These are phyloP conservation scores for Xylaria curta DNA, from an alignment of 495 filamentous ascomycete species.

Conservation along the genomic window DNA sequence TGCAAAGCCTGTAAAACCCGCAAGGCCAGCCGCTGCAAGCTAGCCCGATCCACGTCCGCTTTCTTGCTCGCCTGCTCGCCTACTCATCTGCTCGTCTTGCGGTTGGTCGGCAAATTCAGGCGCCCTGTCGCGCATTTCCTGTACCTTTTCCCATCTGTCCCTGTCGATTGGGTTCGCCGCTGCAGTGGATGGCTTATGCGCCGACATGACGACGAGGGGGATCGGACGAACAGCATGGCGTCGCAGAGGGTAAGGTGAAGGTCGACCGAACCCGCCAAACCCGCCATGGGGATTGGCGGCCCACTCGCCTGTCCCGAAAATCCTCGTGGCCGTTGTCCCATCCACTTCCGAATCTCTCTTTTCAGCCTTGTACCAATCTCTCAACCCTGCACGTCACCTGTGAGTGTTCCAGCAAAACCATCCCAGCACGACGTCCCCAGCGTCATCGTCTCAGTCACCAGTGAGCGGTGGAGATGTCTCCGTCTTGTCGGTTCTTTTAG, in stretches of 20 bases:
- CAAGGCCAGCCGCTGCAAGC: slow-evolving; percentile 18
- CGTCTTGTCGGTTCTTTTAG: slow-evolving; percentile 23
- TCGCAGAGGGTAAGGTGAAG: slow-evolving; percentile 25
- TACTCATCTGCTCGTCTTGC: background rate
- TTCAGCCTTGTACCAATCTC: slow-evolving; percentile 47
- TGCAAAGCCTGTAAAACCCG: slow-evolving; percentile 22
- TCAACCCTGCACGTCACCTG: slow-evolving; percentile 41
- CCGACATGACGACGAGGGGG: slow-evolving; percentile 18
- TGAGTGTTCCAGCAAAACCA: slow-evolving; percentile 29
- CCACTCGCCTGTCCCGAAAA: slow-evolving; percentile 19
- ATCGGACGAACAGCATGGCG: slow-evolving; percentile 18
- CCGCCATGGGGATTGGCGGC: background rate
- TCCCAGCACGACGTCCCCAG: slow-evolving; percentile 35
- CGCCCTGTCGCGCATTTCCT: slow-evolving; percentile 34
- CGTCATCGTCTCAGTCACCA: slow-evolving; percentile 27
- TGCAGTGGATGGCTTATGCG: slow-evolving; percentile 16
- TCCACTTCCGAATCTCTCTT: slow-evolving; percentile 37
- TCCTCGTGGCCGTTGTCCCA: slow-evolving; percentile 27
- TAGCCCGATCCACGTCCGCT: slow-evolving; percentile 15
- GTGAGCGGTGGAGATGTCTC: slow-evolving; percentile 17
- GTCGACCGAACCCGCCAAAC: slow-evolving; percentile 3
- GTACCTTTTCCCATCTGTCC: slow-evolving; percentile 22
- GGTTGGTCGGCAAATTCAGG: slow-evolving; percentile 32
- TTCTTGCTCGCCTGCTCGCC: background rate
- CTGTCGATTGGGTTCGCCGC: slow-evolving; percentile 20